Evolutionary conservation across 2,329 filamentous ascomycete genomes (phyloP), one percentile per base, ranked within the genome.

Genomic region (Alternaria postmessia): DNA sequence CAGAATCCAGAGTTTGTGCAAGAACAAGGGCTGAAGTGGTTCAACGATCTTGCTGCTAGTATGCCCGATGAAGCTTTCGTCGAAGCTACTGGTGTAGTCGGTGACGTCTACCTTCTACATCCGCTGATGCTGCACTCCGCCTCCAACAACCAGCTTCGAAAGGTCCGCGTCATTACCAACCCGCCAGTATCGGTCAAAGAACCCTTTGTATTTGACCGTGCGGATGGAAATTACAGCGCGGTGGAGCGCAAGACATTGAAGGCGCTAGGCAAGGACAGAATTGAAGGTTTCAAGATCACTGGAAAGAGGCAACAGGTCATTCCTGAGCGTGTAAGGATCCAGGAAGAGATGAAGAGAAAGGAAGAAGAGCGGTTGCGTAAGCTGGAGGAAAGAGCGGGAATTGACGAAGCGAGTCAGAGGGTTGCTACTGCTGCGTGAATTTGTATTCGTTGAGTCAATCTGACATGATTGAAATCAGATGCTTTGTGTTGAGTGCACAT

Each of bases 61-160:
- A 75, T 77, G 67, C 69, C 68, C 3, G 69, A 81, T 48, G 67
- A 74, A 9, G 76, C 80, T 3, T 86, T 88, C 68, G 81, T 86
- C 42, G 86, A 88, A 75, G 84, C 82, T 0, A 83, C 80, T 2
- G 87, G 87, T 1, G 68, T 80, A 1, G 79, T 83, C 0, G 86
- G 86, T 8, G 86, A 88, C 61, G 84, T 88, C 14, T 88, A 83
- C 64, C 74, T 89, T 16, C 68, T 88, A 70, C 86, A 89, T 70
- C 86, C 86, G 42, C 75, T 88, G 18, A 88, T 88, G 85, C 72
- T 88, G 74, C 86, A 89, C 71, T 83, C 81, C 39, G 83, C 84
- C 7, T 82, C 80, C 6, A 80, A 81, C 52, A 87, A 87, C 65
- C 78, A 79, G 53, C 61, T 83, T 26, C 75, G 85, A 20, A 77